These are phyloP conservation scores for Clarireedia paspali DNA, from an alignment of 2,329 filamentous ascomycete species.

Conservation along the genomic window DNA sequence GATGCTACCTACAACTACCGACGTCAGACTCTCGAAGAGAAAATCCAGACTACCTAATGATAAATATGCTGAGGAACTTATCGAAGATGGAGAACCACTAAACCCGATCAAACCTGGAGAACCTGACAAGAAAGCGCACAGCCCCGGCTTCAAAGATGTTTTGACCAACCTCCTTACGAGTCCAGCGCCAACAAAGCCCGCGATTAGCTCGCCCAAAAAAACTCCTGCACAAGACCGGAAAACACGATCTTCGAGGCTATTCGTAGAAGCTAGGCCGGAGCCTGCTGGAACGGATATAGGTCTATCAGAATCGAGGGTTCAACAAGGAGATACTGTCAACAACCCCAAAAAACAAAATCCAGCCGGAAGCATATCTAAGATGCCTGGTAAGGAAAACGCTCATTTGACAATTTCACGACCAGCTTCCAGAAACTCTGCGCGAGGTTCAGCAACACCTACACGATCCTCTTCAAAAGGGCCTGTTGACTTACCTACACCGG, in stretches of 20 bases:
- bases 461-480: neutral
- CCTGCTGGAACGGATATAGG: neutral
- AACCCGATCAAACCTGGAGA: neutral
- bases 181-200: neutral
- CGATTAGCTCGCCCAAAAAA: neutral
- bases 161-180: constrained; percentile 17
- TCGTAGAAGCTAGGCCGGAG: neutral
- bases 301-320: too few species aligned
- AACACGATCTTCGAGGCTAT: neutral
- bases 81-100: constrained; percentile 21
- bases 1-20: constrained; percentile 21
- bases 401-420: neutral
- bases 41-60: constrained; percentile 12
- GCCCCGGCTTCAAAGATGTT: neutral
- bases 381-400: too few species aligned
- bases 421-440: constrained; percentile 6
- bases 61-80: constrained; percentile 13
- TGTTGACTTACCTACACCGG: too few species aligned
- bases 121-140: neutral
- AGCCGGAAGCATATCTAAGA: too few species aligned
- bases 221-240: neutral
- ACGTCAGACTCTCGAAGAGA: constrained; percentile 12
- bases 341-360: too few species aligned
- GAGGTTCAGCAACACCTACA: neutral
- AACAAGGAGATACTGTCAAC: neutral